phyloP scores from a whole-genome alignment of 805 yeast genomes.

The Schwanniomyces vanrijiae region DNA sequence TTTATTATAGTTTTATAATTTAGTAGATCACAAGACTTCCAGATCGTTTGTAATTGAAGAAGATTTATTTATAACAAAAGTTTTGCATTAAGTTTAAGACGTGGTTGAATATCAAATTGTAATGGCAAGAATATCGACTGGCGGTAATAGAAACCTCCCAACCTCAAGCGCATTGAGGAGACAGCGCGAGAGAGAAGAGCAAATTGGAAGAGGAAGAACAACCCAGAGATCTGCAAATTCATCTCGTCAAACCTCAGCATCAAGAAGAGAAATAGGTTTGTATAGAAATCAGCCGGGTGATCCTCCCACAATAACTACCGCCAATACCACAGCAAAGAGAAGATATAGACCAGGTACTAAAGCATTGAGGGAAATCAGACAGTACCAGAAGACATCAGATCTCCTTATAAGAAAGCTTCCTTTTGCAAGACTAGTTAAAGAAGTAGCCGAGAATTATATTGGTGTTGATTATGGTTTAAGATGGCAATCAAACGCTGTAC shows the following conservation, averaged over 20 bases:
- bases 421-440: conserved; percentile 74
- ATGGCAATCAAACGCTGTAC: conserved; percentile 78
- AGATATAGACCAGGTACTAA: conserved; percentile 62
- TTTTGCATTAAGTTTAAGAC: no score
- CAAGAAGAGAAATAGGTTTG: conserved; percentile 30
- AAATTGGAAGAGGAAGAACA: conserved; percentile 6
- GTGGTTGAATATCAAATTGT: neutral
- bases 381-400: conserved; percentile 67
- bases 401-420: conserved; percentile 70
- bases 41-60: neutral
- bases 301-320: conserved; percentile 33
- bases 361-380: conserved; percentile 68
- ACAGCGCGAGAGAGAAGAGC: conserved; percentile 9
- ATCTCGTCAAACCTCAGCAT: conserved; percentile 11
- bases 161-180: conserved; percentile 9
- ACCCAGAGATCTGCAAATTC: conserved; percentile 1
- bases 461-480: conserved; percentile 58
- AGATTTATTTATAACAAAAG: neutral
- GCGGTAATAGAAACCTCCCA: conserved; percentile 7
- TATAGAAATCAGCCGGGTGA: conserved; percentile 56
- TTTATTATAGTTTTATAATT: neutral
- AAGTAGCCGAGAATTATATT: conserved; percentile 61
- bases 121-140: conserved; percentile 13
- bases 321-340: conserved; percentile 27
- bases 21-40: neutral